Percentiles rank a stretch among this genome's conserved stretches.
Evolutionary conservation across 768 basidiomycete genomes (phyloP).

Genomic region (Leccinum pellstonianum): DNA sequence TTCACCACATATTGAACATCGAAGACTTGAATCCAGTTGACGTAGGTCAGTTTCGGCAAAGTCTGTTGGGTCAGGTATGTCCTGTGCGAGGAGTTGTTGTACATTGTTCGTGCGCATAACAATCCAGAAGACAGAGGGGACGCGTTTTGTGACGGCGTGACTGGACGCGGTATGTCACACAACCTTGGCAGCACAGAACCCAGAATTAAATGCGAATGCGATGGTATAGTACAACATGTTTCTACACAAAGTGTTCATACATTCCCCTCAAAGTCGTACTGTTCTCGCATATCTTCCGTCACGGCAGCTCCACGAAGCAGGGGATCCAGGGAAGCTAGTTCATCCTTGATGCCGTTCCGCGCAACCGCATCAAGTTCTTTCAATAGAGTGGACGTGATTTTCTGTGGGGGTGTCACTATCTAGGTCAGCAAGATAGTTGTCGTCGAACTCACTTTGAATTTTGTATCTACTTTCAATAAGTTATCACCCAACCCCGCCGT

Average conservation of each 20-base stretch:
- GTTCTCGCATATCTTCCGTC: slow-evolving; percentile 38
- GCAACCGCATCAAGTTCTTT: slow-evolving; percentile 87
- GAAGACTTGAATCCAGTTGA: slow-evolving; percentile 59
- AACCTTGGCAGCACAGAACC: not conserved
- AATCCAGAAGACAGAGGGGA: not conserved
- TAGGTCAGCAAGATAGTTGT: not conserved
- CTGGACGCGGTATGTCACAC: slow-evolving; percentile 23
- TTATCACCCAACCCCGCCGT: slow-evolving; percentile 64
- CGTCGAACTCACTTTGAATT: slow-evolving; percentile 66
- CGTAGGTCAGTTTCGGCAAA: slow-evolving; percentile 63
- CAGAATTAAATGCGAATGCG: slow-evolving; percentile 9
- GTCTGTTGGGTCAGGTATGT: slow-evolving; percentile 65
- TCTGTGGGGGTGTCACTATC: slow-evolving; percentile 45
- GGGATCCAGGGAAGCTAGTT: slow-evolving; percentile 79
- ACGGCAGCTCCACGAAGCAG: slow-evolving; percentile 58
- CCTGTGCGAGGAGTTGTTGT: slow-evolving; percentile 30
- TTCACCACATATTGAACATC: slow-evolving; percentile 78
- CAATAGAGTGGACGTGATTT: slow-evolving; percentile 74
- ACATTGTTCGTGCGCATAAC: slow-evolving; percentile 32
- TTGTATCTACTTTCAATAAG: slow-evolving; percentile 76
- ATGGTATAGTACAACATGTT: slow-evolving; percentile 25
- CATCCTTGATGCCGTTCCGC: slow-evolving; percentile 76
- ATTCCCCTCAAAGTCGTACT: slow-evolving; percentile 44
- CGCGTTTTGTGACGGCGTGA: slow-evolving; percentile 27
- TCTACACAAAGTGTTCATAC: slow-evolving; percentile 24